A percentile compares a stretch with the other conserved stretches of the same genome.
Conservation (phyloP, 2,329 filamentous ascomycete species). For the Dactylella cylindrospora region DNA sequence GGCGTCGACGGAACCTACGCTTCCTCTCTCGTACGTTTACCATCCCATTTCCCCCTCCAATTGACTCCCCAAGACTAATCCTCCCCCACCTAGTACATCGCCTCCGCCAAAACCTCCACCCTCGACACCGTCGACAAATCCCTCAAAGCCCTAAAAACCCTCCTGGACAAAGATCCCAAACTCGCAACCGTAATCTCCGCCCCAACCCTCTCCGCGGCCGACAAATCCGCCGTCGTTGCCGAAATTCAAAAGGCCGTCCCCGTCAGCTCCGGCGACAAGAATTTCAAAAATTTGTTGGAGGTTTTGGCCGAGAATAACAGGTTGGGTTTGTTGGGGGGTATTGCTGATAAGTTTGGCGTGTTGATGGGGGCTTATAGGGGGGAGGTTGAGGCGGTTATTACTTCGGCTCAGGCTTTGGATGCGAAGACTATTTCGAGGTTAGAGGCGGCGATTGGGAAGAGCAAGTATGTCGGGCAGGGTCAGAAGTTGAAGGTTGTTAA, state of each 20-base stretch:
- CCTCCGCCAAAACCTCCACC: constrained; percentile 78
- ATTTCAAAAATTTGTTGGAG: constrained; percentile 88
- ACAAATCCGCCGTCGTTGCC: constrained; percentile 82
- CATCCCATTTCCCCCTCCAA: background rate
- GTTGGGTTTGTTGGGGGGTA: constrained; percentile 74
- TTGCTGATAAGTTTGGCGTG: constrained; percentile 81
- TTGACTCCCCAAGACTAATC: background rate
- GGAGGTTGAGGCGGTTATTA: constrained; percentile 91
- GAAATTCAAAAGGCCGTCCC: constrained; percentile 85
- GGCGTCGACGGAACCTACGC: constrained; percentile 98
- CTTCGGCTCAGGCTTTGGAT: constrained; percentile 88
- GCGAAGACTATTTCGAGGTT: constrained; percentile 80
- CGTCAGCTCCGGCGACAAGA: constrained; percentile 63
- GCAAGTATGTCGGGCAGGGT: constrained; percentile 79
- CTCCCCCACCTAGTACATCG: constrained; percentile 74
- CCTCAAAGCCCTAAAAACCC: constrained; percentile 67
- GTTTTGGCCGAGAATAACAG: constrained; percentile 97
- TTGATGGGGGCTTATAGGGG: constrained; percentile 87
- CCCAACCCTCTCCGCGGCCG: constrained; percentile 72
- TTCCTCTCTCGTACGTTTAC: constrained; percentile 83
- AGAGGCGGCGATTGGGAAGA: constrained; percentile 86
- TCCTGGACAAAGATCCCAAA: constrained; percentile 81
- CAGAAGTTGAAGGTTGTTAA: constrained; percentile 98
- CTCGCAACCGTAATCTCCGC: constrained; percentile 73
- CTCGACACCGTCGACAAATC: constrained; percentile 85